Base-by-base conservation (phyloP, 1,284 basidiomycete species). In the Lignosus rhinocerotis region DNA sequence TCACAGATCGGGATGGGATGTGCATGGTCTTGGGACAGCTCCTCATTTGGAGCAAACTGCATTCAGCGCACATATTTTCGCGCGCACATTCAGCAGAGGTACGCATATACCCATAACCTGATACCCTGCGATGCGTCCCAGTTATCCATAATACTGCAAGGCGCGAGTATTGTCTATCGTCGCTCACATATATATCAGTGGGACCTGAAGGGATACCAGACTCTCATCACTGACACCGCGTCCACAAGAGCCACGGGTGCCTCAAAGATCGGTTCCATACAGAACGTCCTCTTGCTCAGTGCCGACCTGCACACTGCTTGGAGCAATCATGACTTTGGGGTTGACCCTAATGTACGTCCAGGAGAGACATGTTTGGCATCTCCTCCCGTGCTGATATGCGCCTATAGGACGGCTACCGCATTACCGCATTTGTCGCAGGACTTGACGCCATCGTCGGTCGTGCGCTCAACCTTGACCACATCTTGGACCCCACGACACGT, bases 21-120 rank as follows among this genome's bases (percentile, higher is more conserved):
- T 66, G 68, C 52, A 61, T 66, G 39, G 57, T 67, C 16, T 63
- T 61, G 6, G 59, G 57, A 6, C 38, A 53, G 25, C 39, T 56
- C 25, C 17, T 58, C 33, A 50, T 51, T 3, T 66, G 58, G 46
- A 64, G 62, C 43, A 60, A 56, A 25, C 61, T 70, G 19, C 56
- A 65, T 44, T 59, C 57, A 7, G 56, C 59, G 0, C 68, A 69
- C 47, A 66, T 67, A 47, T 63, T 67, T 60, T 60, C 69, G n/a
- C 59, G 60, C 6, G 56, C 55, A 12, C 67, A 67, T 38, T 51
- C 58, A 16, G 47, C 42, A 6, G 67, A 69, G 56, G 66, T 67
- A 49, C 33, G 54, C 44, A 42, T 47, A 43, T 46, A 31, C 9
- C 7, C 31, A 21, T 12, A 14, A 14, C 12, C 34, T 7, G 9